Evolutionary conservation across 2,329 filamentous ascomycete genomes (phyloP).

Genomic region (Diaporthe caulivora): DNA sequence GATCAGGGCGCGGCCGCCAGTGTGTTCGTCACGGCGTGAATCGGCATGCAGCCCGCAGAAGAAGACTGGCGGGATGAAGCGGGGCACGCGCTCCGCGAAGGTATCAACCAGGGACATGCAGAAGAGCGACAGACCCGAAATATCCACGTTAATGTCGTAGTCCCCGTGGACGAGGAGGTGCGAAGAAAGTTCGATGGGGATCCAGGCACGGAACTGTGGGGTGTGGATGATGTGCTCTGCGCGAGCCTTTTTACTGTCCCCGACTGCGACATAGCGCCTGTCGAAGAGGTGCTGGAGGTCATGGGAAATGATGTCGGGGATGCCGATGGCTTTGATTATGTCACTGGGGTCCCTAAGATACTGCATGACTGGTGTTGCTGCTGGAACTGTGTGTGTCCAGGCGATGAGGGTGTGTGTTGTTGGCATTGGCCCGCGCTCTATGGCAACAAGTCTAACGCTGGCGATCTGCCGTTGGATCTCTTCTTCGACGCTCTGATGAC

Average conservation of each 20-base stretch:
- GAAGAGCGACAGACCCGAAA: conserved; percentile 22
- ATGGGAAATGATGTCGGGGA: background rate
- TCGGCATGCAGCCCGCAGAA: conserved; percentile 22
- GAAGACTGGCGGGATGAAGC: background rate
- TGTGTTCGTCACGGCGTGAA: background rate
- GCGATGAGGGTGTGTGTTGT: too few relatives aligned
- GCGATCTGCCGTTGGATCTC: too few relatives aligned
- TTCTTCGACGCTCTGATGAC: too few relatives aligned
- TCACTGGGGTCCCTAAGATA: background rate
- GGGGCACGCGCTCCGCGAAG: background rate
- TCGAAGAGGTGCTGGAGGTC: background rate
- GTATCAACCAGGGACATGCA: background rate
- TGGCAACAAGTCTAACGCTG: too few relatives aligned
- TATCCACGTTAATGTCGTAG: background rate
- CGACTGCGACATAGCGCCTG: background rate
- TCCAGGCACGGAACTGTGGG: background rate
- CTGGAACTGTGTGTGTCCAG: background rate
- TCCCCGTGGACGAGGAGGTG: conserved; percentile 19
- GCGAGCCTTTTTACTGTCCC: background rate
- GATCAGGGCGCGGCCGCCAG: conserved; percentile 16
- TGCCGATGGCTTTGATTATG: background rate
- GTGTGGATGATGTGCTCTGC: background rate
- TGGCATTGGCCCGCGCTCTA: too few relatives aligned
- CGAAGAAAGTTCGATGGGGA: background rate
- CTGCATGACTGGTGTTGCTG: background rate